Conservation (phyloP, 2,329 filamentous ascomycete genomes). For the Cytospora leucostoma region DNA sequence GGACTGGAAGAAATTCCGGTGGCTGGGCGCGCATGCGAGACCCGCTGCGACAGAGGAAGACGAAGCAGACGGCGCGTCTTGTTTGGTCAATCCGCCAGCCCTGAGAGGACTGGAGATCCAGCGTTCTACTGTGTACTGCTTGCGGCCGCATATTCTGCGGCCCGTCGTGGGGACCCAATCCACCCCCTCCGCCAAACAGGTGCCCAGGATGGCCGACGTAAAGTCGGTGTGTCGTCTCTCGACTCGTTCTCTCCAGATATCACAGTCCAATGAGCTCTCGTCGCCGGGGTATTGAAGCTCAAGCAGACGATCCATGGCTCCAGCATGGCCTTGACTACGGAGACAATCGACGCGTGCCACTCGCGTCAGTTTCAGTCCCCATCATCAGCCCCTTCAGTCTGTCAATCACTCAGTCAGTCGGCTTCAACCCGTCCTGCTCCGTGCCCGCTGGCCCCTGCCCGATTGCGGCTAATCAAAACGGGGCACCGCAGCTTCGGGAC, state of each 20-base stretch:
- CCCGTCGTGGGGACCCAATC: constrained; percentile 29
- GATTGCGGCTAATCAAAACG: constrained; percentile 1
- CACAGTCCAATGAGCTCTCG: constrained; percentile 22
- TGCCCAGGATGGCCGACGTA: constrained; percentile 25
- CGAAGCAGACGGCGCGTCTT: constrained; percentile 18
- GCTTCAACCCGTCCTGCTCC: background rate
- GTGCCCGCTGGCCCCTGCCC: background rate
- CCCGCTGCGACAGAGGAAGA: constrained; percentile 21
- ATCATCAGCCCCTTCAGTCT: constrained; percentile 7
- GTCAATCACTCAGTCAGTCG: background rate
- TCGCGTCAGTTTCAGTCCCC: constrained; percentile 23
- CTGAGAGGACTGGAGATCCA: constrained; percentile 17
- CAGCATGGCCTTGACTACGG: constrained; percentile 18
- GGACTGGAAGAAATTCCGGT: constrained; percentile 22
- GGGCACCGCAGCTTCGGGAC: background rate
- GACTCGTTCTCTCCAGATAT: constrained; percentile 10
- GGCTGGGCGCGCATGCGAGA: constrained; percentile 28
- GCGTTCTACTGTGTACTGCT: constrained; percentile 17
- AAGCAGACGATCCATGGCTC: constrained; percentile 17
- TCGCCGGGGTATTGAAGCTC: constrained; percentile 13
- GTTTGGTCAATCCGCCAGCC: constrained; percentile 23
- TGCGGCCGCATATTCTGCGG: constrained; percentile 27
- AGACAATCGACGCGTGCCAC: constrained; percentile 22
- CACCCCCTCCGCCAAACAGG: constrained; percentile 22
- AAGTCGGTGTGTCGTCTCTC: constrained; percentile 29